Evolutionary conservation across 1,284 basidiomycete species (phyloP), one percentile per base, ranked within the genome.

Genomic region (Xerocomus amazonicus): DNA sequence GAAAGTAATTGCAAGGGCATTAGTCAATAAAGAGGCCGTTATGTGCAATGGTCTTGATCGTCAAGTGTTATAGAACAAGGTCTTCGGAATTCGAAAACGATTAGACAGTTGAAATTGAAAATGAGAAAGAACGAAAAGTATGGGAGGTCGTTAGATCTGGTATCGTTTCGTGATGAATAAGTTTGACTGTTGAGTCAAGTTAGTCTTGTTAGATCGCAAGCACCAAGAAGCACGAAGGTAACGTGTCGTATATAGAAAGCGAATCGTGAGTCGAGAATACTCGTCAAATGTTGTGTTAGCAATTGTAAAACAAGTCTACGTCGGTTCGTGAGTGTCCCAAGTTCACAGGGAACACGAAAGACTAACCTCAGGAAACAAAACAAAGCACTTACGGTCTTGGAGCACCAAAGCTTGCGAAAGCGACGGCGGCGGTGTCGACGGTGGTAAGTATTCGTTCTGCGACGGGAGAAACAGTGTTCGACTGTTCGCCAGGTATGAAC

Each of bases 1-100:
- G 67, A 68, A 50, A 45, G 64, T 14, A 65, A 32, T 61, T 63
- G 60, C 51, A 66, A 48, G 28, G 65, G 62, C 63, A 69, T 66
- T 56, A 56, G 42, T 61, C 38, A 44, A 54, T 59, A 41, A 54
- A 55, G 47, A 49, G 32, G 16, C 50, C 54, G 66, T 64, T 66
- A 63, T 56, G 38, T 60, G 61, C 47, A 54, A 35, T 3, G 29
- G 38, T 52, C 39, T 52, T 29, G 42, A 36, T 62, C 57, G 65
- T 66, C 41, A 36, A 54, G 39, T 56, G 62, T 61, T 62, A 68
- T 54, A 23, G 52, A 45, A 48, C 31, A 34, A 12, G 6, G 34
- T 44, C 43, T 53, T 52, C 43, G 36, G 52, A 45, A 39, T 10
- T 46, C 36, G 42, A 62, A 61, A 56, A 45, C 47, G 39, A 61